Conservation (phyloP, 169 alveolate species). For the Besnoitia besnoiti region DNA sequence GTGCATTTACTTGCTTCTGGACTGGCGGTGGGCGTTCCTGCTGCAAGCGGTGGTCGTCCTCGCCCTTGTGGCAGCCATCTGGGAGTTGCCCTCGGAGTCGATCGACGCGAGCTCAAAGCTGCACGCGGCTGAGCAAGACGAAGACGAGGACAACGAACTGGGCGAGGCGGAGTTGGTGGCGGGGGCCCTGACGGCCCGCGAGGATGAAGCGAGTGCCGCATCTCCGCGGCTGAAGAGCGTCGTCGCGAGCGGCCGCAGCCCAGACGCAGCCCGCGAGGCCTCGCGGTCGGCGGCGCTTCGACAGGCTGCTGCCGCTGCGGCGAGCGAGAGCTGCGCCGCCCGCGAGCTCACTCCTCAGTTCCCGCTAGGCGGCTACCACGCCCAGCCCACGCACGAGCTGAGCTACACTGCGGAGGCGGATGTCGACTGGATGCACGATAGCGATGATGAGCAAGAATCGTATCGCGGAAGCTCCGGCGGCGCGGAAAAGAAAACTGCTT, state of each 20-base stretch:
- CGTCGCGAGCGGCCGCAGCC: neutral
- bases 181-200: neutral
- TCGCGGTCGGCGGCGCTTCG: neutral
- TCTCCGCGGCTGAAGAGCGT: neutral
- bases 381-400: neutral
- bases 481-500: too few species aligned
- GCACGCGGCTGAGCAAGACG: neutral
- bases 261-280: neutral
- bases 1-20: constrained; percentile 53
- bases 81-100: constrained; percentile 14
- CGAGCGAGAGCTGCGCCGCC: neutral
- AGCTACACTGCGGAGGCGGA: neutral
- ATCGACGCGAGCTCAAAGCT: neutral
- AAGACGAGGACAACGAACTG: neutral
- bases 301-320: neutral
- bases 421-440: neutral
- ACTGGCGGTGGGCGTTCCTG: constrained; percentile 52
- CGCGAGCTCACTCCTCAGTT: neutral
- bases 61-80: constrained; percentile 8
- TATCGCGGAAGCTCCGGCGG: too few species aligned
- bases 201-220: neutral
- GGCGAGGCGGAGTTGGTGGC: too few species aligned
- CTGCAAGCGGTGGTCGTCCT: constrained; percentile 22
- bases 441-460: neutral
- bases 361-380: too few species aligned